A percentile compares a stretch with the other conserved stretches of the same genome.
Evolutionary conservation across 1,284 basidiomycete species (phyloP).

Genomic region (Austroboletus niveus): DNA sequence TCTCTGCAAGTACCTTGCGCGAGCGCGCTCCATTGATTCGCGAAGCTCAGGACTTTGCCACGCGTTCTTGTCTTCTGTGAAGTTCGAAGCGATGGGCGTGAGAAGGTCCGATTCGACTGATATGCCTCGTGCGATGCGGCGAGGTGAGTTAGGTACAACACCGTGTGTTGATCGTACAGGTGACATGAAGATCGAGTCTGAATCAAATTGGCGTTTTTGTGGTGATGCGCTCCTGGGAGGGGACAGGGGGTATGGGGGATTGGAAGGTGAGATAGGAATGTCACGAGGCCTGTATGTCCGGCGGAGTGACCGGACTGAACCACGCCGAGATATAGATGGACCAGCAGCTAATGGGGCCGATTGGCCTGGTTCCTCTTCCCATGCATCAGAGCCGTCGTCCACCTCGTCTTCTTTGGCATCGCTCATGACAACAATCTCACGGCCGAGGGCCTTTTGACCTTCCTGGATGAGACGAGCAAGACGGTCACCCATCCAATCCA

Average conservation of each 20-base stretch:
- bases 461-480: slow-evolving; percentile 68
- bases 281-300: slow-evolving; percentile 29
- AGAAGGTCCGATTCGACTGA: slow-evolving; percentile 34
- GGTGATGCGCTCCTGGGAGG: slow-evolving; percentile 33
- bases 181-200: slow-evolving; percentile 15
- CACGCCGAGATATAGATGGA: slow-evolving; percentile 23
- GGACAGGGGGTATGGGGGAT: slow-evolving; percentile 26
- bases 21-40: slow-evolving; percentile 62
- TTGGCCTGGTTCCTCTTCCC: slow-evolving; percentile 55
- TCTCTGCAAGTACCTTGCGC: slow-evolving; percentile 39
- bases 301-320: slow-evolving; percentile 30
- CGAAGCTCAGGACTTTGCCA: slow-evolving; percentile 61
- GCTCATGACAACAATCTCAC: slow-evolving; percentile 70
- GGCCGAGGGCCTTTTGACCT: slow-evolving; percentile 66
- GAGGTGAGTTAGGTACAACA: slow-evolving; percentile 16
- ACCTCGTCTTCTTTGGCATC: slow-evolving; percentile 69
- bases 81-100: slow-evolving; percentile 23
- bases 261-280: slow-evolving; percentile 29
- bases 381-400: slow-evolving; percentile 68
- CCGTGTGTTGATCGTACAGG: slow-evolving; percentile 15
- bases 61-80: slow-evolving; percentile 37
- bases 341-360: slow-evolving; percentile 6
- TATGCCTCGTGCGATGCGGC: slow-evolving; percentile 15
- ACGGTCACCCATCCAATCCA: slow-evolving; percentile 74
- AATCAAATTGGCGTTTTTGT: slow-evolving; percentile 31